Evolutionary conservation across 371 early-diverging fungal genomes (phyloP).

Genomic region (Mortierella sp.): DNA sequence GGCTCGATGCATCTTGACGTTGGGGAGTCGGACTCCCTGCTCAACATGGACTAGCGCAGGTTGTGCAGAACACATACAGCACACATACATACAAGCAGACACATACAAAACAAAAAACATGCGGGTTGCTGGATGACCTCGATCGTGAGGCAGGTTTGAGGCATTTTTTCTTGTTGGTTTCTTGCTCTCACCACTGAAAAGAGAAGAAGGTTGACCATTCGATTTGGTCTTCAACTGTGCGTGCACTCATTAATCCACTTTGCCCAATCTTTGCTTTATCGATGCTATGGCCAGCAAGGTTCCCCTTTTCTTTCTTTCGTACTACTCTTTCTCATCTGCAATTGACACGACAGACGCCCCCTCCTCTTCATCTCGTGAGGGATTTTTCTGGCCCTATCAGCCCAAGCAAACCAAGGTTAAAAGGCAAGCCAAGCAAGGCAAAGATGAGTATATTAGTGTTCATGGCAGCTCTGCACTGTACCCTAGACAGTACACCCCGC

Average conservation of each 20-base stretch:
- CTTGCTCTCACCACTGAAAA: not conserved
- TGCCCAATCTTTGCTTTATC: not conserved
- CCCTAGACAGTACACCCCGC: not conserved
- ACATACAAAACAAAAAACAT: not conserved
- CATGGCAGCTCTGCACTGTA: not conserved
- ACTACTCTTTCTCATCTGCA: not conserved
- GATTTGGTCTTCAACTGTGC: not conserved
- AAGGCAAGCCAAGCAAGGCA: not conserved
- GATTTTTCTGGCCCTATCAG: not conserved
- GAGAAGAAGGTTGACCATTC: not conserved
- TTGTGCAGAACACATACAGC: not conserved
- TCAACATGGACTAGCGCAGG: not conserved
- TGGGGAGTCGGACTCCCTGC: not conserved
- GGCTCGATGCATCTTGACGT: not conserved
- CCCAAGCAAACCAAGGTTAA: not conserved
- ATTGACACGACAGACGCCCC: too few relatives aligned
- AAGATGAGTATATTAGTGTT: not conserved
- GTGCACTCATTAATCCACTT: not conserved
- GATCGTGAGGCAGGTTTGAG: not conserved
- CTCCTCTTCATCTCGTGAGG: constrained; percentile 8
- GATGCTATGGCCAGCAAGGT: not conserved
- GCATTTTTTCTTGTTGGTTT: not conserved
- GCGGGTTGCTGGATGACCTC: not conserved
- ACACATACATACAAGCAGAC: not conserved
- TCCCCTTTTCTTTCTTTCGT: not conserved